These are phyloP conservation scores for Xylaria sp. DNA, from an alignment of 2,329 filamentous ascomycete species.

Conservation along the genomic window DNA sequence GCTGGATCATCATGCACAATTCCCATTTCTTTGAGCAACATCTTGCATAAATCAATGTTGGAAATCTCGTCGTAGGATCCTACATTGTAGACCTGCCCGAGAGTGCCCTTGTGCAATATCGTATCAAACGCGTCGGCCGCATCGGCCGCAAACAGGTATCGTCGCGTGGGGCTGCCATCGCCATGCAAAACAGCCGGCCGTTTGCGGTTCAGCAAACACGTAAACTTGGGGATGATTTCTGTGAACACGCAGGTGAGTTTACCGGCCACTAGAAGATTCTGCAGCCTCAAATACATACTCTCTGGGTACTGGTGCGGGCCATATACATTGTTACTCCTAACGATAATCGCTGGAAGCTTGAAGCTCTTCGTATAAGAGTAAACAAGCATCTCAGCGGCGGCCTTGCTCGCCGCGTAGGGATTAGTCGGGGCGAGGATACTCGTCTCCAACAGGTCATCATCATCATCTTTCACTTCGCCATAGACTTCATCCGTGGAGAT, in stretches of 20 bases:
- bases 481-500: slow-evolving; percentile 89
- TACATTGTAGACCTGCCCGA: slow-evolving; percentile 85
- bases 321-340: slow-evolving; percentile 87
- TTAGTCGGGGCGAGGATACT: slow-evolving; percentile 83
- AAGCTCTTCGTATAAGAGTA: slow-evolving; percentile 88
- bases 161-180: slow-evolving; percentile 77
- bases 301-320: slow-evolving; percentile 87
- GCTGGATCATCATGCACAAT: slow-evolving; percentile 62
- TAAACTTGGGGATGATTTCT: slow-evolving; percentile 89
- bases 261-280: neutral
- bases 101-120: slow-evolving; percentile 79
- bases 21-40: slow-evolving; percentile 71
- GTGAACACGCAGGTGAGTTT: slow-evolving; percentile 33
- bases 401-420: slow-evolving; percentile 83
- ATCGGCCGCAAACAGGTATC: slow-evolving; percentile 83
- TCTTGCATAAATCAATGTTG: slow-evolving; percentile 75
- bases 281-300: slow-evolving; percentile 64
- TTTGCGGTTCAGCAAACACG: slow-evolving; percentile 73
- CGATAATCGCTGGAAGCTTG: slow-evolving; percentile 81
- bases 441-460: slow-evolving; percentile 76
- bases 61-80: slow-evolving; percentile 82
- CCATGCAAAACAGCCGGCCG: slow-evolving; percentile 79
- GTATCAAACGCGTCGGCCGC: slow-evolving; percentile 86
- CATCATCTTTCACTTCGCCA: slow-evolving; percentile 78
- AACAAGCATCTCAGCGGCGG: slow-evolving; percentile 86